Evolutionary conservation across 768 basidiomycete species (phyloP).

Genomic region (Cystobasidium onofrii): DNA sequence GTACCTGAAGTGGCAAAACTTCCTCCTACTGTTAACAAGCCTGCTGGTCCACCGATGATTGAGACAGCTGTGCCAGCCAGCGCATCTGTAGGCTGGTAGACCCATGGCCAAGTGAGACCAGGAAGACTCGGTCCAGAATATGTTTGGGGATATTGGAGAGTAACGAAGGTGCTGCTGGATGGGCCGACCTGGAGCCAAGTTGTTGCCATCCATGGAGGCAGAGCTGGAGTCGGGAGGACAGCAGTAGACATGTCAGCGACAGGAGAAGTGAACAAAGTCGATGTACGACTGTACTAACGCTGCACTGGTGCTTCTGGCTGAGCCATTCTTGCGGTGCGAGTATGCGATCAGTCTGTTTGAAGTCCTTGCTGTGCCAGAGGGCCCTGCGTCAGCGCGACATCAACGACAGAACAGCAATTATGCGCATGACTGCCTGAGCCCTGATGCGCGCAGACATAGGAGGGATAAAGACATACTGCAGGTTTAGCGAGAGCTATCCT

Average conservation of each 20-base stretch:
- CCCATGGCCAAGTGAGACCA: constrained; percentile 20
- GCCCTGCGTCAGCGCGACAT: neutral
- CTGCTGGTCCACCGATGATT: constrained; percentile 5
- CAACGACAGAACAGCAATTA: neutral
- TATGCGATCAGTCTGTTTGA: neutral
- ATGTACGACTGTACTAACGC: neutral
- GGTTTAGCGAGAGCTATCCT: neutral
- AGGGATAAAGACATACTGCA: neutral
- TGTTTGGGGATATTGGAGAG: constrained; percentile 13
- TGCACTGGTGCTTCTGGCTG: neutral
- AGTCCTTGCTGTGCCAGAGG: neutral
- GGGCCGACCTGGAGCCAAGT: neutral
- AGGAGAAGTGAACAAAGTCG: neutral
- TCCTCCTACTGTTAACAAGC: constrained; percentile 4
- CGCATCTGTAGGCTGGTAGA: neutral
- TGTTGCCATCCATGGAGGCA: constrained; percentile 10
- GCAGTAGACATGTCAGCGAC: neutral
- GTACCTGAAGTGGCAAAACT: neutral
- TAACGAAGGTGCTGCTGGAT: constrained; percentile 10
- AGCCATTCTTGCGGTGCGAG: neutral
- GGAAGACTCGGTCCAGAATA: neutral
- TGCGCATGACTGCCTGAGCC: neutral
- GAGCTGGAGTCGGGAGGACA: neutral
- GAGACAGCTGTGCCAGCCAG: constrained; percentile 7
- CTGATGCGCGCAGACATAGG: neutral